Conservation (phyloP, 2,329 filamentous ascomycete genomes). For the Aspergillus fructus region DNA sequence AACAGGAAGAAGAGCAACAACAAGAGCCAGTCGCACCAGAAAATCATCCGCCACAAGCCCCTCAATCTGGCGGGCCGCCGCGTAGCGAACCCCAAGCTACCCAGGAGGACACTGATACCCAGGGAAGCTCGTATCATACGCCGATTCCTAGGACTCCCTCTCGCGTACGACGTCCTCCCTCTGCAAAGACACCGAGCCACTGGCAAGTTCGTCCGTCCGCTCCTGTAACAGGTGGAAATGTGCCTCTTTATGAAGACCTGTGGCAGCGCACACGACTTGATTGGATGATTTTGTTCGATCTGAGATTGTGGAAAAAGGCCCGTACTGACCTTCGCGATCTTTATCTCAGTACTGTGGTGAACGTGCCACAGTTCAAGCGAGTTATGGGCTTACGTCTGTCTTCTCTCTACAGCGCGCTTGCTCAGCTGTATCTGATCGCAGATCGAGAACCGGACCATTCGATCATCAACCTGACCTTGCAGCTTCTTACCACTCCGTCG, state of each 20-base stretch:
- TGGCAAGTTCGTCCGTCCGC: conserved; percentile 80
- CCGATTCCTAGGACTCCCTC: conserved; percentile 82
- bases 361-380: conserved; percentile 93
- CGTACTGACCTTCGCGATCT: conserved; percentile 86
- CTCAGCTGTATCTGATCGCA: conserved; percentile 92
- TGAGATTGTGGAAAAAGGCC: conserved; percentile 95
- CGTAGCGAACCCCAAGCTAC: conserved; percentile 15
- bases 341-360: conserved; percentile 94
- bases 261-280: conserved; percentile 87
- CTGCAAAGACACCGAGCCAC: conserved; percentile 63
- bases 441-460: conserved; percentile 97
- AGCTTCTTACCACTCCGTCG: conserved; percentile 94
- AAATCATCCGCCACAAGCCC: conserved; percentile 9
- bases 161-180: conserved; percentile 40
- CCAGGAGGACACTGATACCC: conserved; percentile 17
- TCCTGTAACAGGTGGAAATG: conserved; percentile 62
- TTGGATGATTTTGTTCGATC: conserved; percentile 90
- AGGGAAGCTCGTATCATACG: conserved; percentile 35
- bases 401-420: conserved; percentile 87
- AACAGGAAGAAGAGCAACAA: conserved; percentile 5
- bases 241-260: conserved; percentile 78
- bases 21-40: conserved; percentile 2
- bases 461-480: conserved; percentile 94
- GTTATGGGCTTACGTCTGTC: conserved; percentile 91
- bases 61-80: conserved; percentile 14